Conservation (phyloP, 2,329 filamentous ascomycete genomes). For the Verticillium albo-atrum region DNA sequence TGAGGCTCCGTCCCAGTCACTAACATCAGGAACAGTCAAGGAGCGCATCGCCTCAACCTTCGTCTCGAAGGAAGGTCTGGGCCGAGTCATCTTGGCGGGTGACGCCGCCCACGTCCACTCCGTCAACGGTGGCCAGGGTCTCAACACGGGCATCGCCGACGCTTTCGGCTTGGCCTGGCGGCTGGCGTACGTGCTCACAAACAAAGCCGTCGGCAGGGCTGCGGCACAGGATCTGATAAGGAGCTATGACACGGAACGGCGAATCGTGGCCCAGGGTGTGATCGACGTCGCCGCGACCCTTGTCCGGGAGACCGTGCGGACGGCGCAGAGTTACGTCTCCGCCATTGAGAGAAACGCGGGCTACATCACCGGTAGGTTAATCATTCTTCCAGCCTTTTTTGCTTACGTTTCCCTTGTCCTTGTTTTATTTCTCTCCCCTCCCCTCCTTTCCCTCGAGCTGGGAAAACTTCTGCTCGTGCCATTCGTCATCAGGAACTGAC, state of each 20-base stretch:
- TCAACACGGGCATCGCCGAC: conserved; percentile 31
- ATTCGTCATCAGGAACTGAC: neutral
- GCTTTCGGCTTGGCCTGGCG: conserved; percentile 30
- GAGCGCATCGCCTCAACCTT: conserved; percentile 34
- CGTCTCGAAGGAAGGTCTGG: conserved; percentile 31
- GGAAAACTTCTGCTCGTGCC: neutral
- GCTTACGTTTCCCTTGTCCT: too few species aligned
- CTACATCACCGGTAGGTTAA: conserved; percentile 36
- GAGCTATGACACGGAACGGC: conserved; percentile 40
- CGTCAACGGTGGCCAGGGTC: conserved; percentile 29
- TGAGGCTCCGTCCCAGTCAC: too few species aligned
- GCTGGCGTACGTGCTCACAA: conserved; percentile 22
- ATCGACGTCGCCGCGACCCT: conserved; percentile 41
- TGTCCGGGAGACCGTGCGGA: conserved; percentile 37
- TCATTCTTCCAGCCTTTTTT: neutral
- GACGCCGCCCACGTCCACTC: conserved; percentile 31
- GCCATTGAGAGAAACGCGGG: conserved; percentile 43
- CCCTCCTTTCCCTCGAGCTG: too few species aligned
- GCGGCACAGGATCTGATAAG: conserved; percentile 23
- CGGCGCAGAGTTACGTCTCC: conserved; percentile 39
- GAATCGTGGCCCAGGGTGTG: conserved; percentile 36
- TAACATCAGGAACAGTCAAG: conserved; percentile 26
- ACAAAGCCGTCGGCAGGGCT: conserved; percentile 14
- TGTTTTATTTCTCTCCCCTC: too few species aligned
- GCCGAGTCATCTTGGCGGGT: conserved; percentile 40